Base-by-base conservation (phyloP, 2,329 filamentous ascomycete species). In the Tolypocladium sp. region DNA sequence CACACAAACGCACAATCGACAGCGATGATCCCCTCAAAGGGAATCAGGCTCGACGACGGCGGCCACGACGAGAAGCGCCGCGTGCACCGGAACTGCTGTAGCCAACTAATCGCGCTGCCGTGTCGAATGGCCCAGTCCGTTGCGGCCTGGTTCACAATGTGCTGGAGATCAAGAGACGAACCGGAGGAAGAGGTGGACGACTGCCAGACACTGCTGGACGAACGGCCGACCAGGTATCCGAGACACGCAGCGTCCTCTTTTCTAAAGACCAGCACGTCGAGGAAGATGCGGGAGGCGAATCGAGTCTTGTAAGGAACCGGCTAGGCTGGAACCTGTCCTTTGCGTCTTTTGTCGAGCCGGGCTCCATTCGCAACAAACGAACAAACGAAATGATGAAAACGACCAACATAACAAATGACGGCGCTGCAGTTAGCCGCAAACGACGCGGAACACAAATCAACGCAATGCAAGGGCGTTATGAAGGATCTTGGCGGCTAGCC, bases 161-260 rank as follows among this genome's bases (percentile, higher is more conserved):
- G 63, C 49, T 53, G 55, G 55, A 20, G 57, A 27, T 27, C 38
- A 44, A 53, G 58, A 60, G 57, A 38, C 46, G 41, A 46, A 17
- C 38, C 25, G 22, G 22, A 35, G 22, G 49, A 42, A 4, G 27
- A 52, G 9, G 60, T 59, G 1, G 64, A 65, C 3, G 62, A 67
- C 13, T 58, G 59, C 56, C 44, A 55, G 9, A 53, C 49, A 12
- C 51, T 63, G 13, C 53, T 63, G 5, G 40, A 52, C 30, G 57
- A 58, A 7, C 52, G 51, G 41, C 40, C 59, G 37, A 25, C 51
- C 27, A 53, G 57, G 27, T 61, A 60, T 57, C 78, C 78, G 3
- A 73, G 67, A n/a, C 72, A 79, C 59, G 76, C 77, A 1, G 73
- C 71, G 1, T 61, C 70, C 6, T 73, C 74, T 5, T 77, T 77